Evolutionary conservation across 2,329 filamentous ascomycete genomes (phyloP).

Genomic region (Cladosporium sp.): DNA sequence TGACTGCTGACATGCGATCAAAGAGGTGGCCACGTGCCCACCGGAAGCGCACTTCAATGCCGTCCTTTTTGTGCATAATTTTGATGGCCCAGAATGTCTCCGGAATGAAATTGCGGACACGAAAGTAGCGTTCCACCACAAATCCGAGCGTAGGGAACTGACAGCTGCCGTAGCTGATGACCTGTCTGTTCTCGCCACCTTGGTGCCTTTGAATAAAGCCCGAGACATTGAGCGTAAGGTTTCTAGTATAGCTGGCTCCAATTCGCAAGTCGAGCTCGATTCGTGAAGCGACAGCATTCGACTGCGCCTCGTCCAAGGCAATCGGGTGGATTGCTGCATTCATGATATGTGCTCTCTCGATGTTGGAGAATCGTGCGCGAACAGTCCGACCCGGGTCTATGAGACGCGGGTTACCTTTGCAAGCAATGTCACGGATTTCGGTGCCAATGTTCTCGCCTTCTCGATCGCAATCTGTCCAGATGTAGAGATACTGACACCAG

Average conservation of each 20-base stretch:
- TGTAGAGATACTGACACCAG: conserved; percentile 74
- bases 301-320: conserved; percentile 79
- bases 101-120: conserved; percentile 88
- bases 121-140: conserved; percentile 92
- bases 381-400: conserved; percentile 62
- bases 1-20: conserved; percentile 75
- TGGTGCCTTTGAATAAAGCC: conserved; percentile 63
- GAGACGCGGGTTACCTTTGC: conserved; percentile 69
- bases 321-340: conserved; percentile 76
- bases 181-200: conserved; percentile 68
- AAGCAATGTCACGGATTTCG: conserved; percentile 82
- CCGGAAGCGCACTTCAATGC: conserved; percentile 76
- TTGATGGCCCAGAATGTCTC: conserved; percentile 94
- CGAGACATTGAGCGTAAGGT: conserved; percentile 78
- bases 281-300: conserved; percentile 81
- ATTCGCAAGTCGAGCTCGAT: conserved; percentile 93
- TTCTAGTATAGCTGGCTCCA: conserved; percentile 87
- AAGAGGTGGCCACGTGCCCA: conserved; percentile 85
- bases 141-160: conserved; percentile 97
- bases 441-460: conserved; percentile 96
- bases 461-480: conserved; percentile 98
- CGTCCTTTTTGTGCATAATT: conserved; percentile 73
- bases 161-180: conserved; percentile 61
- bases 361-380: conserved; percentile 91
- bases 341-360: conserved; percentile 89